These are phyloP conservation scores for Serendipita indica DNA, from an alignment of 768 basidiomycete genomes.

Conservation along the genomic window DNA sequence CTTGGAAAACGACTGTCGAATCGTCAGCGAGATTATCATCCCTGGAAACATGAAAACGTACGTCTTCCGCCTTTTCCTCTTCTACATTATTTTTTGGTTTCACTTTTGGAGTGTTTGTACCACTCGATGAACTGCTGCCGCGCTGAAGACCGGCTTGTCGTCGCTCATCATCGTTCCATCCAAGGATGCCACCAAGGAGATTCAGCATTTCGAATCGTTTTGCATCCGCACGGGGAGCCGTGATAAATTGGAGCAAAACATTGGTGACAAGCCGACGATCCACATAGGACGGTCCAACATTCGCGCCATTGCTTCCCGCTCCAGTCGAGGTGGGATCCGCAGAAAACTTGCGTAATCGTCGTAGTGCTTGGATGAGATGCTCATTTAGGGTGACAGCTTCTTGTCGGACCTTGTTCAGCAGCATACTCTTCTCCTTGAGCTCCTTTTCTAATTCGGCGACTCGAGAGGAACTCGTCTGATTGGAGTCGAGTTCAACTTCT, in stretches of 20 bases:
- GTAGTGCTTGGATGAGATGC: constrained; percentile 94
- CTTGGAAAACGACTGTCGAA: constrained; percentile 76
- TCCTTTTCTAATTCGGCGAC: constrained; percentile 73
- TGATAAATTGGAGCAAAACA: constrained; percentile 77
- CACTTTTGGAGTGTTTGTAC: constrained; percentile 16
- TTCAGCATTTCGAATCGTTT: constrained; percentile 96
- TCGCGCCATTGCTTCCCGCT: neutral
- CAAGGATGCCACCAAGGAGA: constrained; percentile 76
- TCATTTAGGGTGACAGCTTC: constrained; percentile 98
- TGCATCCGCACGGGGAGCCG: constrained; percentile 76
- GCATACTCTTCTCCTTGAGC: constrained; percentile 85
- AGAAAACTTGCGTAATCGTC: constrained; percentile 73
- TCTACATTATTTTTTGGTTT: constrained; percentile 35
- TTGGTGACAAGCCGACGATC: constrained; percentile 78
- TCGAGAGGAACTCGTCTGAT: constrained; percentile 45
- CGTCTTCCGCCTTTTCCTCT: constrained; percentile 69
- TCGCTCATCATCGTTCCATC: constrained; percentile 81
- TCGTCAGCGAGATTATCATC: constrained; percentile 11
- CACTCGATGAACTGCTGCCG: constrained; percentile 19
- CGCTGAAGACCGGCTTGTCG: constrained; percentile 82
- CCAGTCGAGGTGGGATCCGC: constrained; percentile 26
- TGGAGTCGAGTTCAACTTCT: constrained; percentile 72
- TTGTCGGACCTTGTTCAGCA: constrained; percentile 89
- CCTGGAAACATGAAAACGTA: constrained; percentile 20
- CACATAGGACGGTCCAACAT: neutral